Percentiles rank a stretch among this genome's conserved stretches.
Conservation (phyloP, 208 protist genomes). For the Balamuthia mandrillaris region DNA sequence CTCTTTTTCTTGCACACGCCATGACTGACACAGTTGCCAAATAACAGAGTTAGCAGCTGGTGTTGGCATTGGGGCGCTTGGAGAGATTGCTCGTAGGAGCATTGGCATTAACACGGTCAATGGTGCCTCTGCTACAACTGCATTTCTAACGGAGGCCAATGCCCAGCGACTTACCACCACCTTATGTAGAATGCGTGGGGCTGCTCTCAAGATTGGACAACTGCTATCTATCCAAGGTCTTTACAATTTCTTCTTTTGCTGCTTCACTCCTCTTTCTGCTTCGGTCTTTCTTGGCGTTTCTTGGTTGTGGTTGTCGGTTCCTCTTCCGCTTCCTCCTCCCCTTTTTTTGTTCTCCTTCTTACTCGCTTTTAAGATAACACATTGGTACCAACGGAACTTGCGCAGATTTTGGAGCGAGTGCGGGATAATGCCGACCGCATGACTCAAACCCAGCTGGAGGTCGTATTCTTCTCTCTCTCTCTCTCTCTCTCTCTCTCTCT, state of each 20-base stretch:
- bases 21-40: too few relatives aligned
- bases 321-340: too few relatives aligned
- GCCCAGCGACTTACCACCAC: conserved; percentile 80
- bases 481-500: neutral
- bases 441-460: conserved; percentile 51
- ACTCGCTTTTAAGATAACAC: conserved; percentile 44
- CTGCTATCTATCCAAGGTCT: conserved; percentile 84
- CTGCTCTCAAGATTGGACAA: conserved; percentile 89
- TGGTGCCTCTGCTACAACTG: too few relatives aligned
- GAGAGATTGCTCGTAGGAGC: neutral
- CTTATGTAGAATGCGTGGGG: conserved; percentile 89
- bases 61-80: neutral
- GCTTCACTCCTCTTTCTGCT: neutral
- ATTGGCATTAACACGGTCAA: too few relatives aligned
- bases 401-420: conserved; percentile 53
- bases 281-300: neutral
- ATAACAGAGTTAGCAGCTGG: neutral
- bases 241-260: neutral
- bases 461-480: too few relatives aligned
- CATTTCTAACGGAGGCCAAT: conserved; percentile 44
- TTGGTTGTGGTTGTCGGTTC: neutral
- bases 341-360: too few relatives aligned
- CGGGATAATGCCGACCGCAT: conserved; percentile 62
- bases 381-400: conserved; percentile 50
- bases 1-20: too few relatives aligned